A percentile compares a stretch with the other conserved stretches of the same genome.
These are phyloP conservation scores for Colletotrichum neosansevieriae DNA, from an alignment of 2,329 filamentous ascomycete species.

Conservation along the genomic window DNA sequence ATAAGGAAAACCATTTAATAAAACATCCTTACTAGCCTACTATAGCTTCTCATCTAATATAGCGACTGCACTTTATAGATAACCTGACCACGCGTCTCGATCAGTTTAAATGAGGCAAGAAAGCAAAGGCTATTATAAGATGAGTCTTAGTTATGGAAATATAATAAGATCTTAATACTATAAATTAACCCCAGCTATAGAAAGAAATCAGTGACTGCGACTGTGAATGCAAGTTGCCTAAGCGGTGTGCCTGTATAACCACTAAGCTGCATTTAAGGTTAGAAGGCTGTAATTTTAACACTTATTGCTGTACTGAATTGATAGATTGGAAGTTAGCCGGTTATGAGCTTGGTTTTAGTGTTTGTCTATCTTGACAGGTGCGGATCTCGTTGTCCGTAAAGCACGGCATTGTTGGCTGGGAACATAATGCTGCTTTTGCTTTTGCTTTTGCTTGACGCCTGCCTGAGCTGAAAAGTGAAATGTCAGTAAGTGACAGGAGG, in stretches of 20 bases:
- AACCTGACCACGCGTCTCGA: background rate
- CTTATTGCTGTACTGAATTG: background rate
- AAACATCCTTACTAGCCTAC: background rate
- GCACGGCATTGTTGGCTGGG: background rate
- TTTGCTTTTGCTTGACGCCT: background rate
- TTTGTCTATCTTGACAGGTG: background rate
- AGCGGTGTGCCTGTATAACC: background rate
- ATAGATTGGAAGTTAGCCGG: background rate
- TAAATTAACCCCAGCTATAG: background rate
- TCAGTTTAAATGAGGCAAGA: background rate
- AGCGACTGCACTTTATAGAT: background rate
- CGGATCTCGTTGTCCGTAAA: background rate
- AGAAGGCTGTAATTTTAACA: background rate
- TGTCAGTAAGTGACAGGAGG: background rate
- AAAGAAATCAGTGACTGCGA: background rate
- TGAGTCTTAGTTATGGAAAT: background rate
- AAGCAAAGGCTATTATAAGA: background rate
- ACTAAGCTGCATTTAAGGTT: background rate
- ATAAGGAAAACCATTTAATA: too few species aligned
- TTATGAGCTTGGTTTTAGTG: background rate
- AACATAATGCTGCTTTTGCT: background rate
- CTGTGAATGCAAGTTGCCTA: background rate
- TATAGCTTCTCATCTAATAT: background rate
- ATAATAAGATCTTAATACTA: background rate
- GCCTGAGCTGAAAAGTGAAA: background rate